These are phyloP conservation scores for Lithocarpus polystachyus DNA, from an alignment of 306 rosid species.

Conservation along the genomic window DNA sequence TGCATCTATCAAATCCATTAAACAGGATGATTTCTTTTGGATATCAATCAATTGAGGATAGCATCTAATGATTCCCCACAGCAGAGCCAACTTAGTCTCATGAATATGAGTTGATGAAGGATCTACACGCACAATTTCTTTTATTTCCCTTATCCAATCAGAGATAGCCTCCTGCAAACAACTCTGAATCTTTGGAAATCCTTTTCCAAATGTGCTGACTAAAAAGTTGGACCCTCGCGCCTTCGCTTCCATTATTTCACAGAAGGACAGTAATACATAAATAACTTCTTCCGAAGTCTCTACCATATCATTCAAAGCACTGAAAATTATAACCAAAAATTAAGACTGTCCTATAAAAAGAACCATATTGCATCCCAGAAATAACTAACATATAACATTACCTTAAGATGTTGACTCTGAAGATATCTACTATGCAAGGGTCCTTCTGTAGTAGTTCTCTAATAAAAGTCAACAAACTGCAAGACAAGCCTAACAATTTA, in stretches of 20 bases:
- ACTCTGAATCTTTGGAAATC: constrained; percentile 44
- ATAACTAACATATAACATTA: constrained; percentile 28
- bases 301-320: constrained; percentile 45
- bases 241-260: constrained; percentile 45
- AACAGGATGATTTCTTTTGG: constrained; percentile 40
- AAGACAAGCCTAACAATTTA: constrained; percentile 20
- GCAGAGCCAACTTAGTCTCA: constrained; percentile 52
- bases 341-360: constrained; percentile 4
- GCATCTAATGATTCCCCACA: constrained; percentile 79
- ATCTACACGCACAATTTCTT: constrained; percentile 28
- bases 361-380: constrained; percentile 17
- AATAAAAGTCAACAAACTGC: constrained; percentile 70
- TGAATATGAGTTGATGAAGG: constrained; percentile 31
- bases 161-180: constrained; percentile 40
- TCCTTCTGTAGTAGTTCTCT: constrained; percentile 55
- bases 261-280: constrained; percentile 52
- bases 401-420: constrained; percentile 61
- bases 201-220: constrained; percentile 34
- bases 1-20: constrained; percentile 58
- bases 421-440: constrained; percentile 35
- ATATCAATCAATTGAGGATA: constrained; percentile 49
- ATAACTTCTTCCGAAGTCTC: constrained; percentile 42
- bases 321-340: constrained; percentile 36
- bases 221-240: constrained; percentile 28
- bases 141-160: constrained; percentile 41